These are phyloP conservation scores for Abrus pulchellus DNA, from an alignment of 306 rosid species.

Conservation along the genomic window DNA sequence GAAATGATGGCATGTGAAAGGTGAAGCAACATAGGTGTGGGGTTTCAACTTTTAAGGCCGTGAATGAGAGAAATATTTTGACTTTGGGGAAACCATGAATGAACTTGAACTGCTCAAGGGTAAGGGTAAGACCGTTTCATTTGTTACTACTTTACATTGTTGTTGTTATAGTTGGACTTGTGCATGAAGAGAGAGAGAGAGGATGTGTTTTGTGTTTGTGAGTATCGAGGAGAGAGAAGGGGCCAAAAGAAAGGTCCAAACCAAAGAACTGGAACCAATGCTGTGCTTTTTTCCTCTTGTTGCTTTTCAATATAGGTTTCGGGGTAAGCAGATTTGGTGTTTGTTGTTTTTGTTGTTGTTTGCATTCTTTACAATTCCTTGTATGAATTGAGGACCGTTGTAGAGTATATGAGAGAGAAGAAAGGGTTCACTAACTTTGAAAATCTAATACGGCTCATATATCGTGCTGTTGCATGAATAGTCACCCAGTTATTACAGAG, in stretches of 20 bases:
- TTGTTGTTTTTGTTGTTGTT: slow-evolving; percentile 71
- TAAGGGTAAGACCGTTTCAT: background rate
- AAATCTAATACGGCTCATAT: background rate
- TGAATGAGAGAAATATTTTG: slow-evolving; percentile 20
- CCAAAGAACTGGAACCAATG: slow-evolving; percentile 80
- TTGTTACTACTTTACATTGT: slow-evolving; percentile 19
- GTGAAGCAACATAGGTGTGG: slow-evolving; percentile 12
- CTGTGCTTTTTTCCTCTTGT: slow-evolving; percentile 56
- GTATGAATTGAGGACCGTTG: slow-evolving; percentile 60
- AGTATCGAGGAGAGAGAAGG: slow-evolving; percentile 70
- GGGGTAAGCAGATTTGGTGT: slow-evolving; percentile 67
- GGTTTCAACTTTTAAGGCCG: slow-evolving; percentile 24
- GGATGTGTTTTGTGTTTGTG: background rate
- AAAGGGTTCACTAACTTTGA: slow-evolving; percentile 31
- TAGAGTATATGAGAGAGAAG: slow-evolving; percentile 11
- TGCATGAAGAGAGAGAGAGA: slow-evolving; percentile 34
- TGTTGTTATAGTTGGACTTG: slow-evolving; percentile 50
- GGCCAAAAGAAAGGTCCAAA: slow-evolving; percentile 90
- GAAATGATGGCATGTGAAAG: slow-evolving; percentile 11
- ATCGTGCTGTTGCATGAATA: slow-evolving; percentile 48
- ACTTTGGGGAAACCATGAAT: slow-evolving; percentile 29
- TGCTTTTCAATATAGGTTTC: slow-evolving; percentile 60
- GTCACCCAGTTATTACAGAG: slow-evolving; percentile 40
- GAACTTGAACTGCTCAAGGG: slow-evolving; percentile 25
- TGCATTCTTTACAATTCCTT: slow-evolving; percentile 47